Evolutionary conservation across 164 flowering plant genomes (phyloP).

Genomic region (Magnolia officinalis): DNA sequence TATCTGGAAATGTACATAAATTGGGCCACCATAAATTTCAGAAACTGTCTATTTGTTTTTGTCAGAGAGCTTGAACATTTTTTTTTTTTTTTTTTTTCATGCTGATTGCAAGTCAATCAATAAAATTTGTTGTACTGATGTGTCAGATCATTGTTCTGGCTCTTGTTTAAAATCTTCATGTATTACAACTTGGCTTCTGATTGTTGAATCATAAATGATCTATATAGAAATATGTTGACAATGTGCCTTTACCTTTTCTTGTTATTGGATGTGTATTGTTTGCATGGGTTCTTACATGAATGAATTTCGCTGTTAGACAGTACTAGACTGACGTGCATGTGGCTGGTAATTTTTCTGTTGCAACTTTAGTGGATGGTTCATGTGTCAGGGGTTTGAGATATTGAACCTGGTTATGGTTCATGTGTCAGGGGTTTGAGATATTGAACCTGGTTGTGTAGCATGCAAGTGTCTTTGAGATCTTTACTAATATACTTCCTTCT

Average conservation of each 20-base stretch:
- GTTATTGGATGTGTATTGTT: not conserved
- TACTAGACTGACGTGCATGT: too few species aligned
- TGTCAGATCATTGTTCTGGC: not conserved
- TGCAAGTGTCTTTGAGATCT: too few species aligned
- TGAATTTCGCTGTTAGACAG: too few species aligned
- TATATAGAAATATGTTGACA: not conserved
- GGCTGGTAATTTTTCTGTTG: too few species aligned
- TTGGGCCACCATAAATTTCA: not conserved
- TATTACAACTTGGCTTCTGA: not conserved
- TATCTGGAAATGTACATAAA: not conserved
- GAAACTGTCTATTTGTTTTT: not conserved
- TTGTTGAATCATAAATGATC: not conserved
- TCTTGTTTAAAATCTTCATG: not conserved
- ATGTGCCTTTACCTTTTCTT: not conserved
- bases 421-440: too few species aligned
- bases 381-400: too few species aligned
- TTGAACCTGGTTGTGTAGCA: too few species aligned
- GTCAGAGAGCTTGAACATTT: not conserved
- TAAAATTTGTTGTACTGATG: not conserved
- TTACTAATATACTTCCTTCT: too few species aligned
- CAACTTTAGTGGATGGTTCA: too few species aligned
- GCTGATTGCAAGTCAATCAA: not conserved
- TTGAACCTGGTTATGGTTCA: too few species aligned
- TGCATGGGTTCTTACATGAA: too few species aligned
- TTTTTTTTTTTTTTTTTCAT: not conserved